phyloP scores from a whole-genome alignment of 495 filamentous ascomycete species.

The Chaetomium tenue region DNA sequence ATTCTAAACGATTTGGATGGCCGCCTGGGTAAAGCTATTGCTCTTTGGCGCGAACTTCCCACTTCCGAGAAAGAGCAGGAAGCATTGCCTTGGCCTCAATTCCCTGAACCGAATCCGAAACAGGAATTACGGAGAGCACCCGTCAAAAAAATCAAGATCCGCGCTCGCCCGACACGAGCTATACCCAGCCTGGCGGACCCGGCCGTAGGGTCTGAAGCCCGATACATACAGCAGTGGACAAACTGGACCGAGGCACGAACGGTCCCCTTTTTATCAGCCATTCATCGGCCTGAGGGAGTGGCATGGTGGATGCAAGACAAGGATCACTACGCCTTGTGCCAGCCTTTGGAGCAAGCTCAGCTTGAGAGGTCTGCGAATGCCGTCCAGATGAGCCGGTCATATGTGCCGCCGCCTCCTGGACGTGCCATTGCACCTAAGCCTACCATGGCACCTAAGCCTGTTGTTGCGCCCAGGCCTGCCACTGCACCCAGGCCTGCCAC shows the following conservation, averaged over 20 bases:
- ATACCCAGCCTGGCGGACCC: background rate
- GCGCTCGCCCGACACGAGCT: too few species aligned
- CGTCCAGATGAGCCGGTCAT: background rate
- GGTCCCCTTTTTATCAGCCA: background rate
- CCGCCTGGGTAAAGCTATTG: background rate
- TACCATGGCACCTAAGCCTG: too few species aligned
- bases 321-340: constrained; percentile 8
- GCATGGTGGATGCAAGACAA: constrained; percentile 13
- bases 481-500: too few species aligned
- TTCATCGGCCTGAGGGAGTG: background rate
- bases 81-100: background rate
- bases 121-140: background rate
- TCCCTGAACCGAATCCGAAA: background rate
- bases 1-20: background rate
- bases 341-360: background rate
- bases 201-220: background rate
- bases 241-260: background rate
- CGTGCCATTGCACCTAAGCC: too few species aligned
- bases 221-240: background rate
- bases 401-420: background rate
- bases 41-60: background rate
- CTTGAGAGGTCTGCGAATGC: background rate
- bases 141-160: background rate
- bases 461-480: too few species aligned
- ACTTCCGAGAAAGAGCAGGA: background rate